A percentile compares a stretch with the other conserved stretches of the same genome.
These are phyloP conservation scores for Fusarium illudens DNA, from an alignment of 2,329 filamentous ascomycete species.

Conservation along the genomic window DNA sequence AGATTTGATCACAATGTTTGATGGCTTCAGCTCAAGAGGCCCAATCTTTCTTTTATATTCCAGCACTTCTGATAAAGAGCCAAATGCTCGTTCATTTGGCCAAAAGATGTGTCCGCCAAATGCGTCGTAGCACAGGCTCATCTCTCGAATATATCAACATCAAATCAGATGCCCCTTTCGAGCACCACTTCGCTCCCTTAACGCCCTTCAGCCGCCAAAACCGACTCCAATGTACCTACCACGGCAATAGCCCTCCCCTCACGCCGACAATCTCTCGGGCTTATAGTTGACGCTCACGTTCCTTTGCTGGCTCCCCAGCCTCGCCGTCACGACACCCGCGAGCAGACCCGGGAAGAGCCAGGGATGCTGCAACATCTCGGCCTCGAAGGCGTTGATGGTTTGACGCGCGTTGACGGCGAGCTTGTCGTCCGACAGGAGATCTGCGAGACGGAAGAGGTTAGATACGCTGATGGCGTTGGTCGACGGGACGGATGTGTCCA, in stretches of 20 bases:
- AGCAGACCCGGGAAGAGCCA: slow-evolving; percentile 89
- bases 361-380: slow-evolving; percentile 90
- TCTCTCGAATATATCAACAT: background rate
- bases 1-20: slow-evolving; percentile 27
- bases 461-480: slow-evolving; percentile 87
- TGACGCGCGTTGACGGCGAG: slow-evolving; percentile 73
- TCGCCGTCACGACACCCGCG: slow-evolving; percentile 75
- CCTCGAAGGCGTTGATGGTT: slow-evolving; percentile 86
- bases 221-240: background rate
- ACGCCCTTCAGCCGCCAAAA: slow-evolving; percentile 10
- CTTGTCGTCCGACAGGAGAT: slow-evolving; percentile 70
- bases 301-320: slow-evolving; percentile 68
- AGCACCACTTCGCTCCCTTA: background rate
- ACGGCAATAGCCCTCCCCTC: background rate
- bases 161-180: background rate
- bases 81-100: background rate
- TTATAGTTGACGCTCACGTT: slow-evolving; percentile 41
- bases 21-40: background rate
- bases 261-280: slow-evolving; percentile 33
- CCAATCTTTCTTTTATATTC: background rate
- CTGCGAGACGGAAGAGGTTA: slow-evolving; percentile 84
- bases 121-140: background rate
- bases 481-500: slow-evolving; percentile 90
- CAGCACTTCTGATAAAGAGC: background rate
- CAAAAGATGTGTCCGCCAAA: background rate